Evolutionary conservation across 805 yeast species (phyloP).

Genomic region (Saccharomyces jurei): DNA sequence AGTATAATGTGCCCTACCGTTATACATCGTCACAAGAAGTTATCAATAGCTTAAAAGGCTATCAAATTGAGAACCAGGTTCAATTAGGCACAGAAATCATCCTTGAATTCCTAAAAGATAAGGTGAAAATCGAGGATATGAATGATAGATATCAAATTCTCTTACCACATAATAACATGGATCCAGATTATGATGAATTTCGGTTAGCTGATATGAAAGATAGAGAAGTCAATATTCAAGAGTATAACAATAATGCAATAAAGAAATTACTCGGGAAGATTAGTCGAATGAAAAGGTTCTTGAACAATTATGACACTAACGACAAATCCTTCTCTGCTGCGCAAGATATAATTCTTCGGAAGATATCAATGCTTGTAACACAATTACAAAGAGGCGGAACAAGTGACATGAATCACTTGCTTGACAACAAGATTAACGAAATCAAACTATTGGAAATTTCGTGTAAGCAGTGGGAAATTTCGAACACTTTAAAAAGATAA

Average conservation of each 20-base stretch:
- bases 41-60: neutral
- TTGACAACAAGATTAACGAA: slow-evolving; percentile 22
- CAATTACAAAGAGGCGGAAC: slow-evolving; percentile 17
- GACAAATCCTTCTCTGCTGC: neutral
- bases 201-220: neutral
- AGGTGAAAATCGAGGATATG: neutral
- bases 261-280: slow-evolving; percentile 10
- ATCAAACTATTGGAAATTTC: slow-evolving; percentile 16
- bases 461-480: slow-evolving; percentile 26
- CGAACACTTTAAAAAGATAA: slow-evolving; percentile 1
- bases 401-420: slow-evolving; percentile 19
- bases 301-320: slow-evolving; percentile 5
- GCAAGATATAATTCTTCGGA: slow-evolving; percentile 14
- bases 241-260: neutral
- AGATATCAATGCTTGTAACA: slow-evolving; percentile 16
- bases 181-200: neutral
- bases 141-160: neutral
- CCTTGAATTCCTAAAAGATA: neutral
- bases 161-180: neutral
- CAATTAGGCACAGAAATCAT: neutral
- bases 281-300: slow-evolving; percentile 15
- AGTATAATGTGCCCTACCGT: neutral
- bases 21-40: neutral
- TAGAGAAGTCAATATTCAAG: slow-evolving; percentile 2
- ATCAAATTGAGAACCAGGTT: neutral